phyloP scores from a whole-genome alignment of 345 rosid genomes.

The Syzygium aromaticum region DNA sequence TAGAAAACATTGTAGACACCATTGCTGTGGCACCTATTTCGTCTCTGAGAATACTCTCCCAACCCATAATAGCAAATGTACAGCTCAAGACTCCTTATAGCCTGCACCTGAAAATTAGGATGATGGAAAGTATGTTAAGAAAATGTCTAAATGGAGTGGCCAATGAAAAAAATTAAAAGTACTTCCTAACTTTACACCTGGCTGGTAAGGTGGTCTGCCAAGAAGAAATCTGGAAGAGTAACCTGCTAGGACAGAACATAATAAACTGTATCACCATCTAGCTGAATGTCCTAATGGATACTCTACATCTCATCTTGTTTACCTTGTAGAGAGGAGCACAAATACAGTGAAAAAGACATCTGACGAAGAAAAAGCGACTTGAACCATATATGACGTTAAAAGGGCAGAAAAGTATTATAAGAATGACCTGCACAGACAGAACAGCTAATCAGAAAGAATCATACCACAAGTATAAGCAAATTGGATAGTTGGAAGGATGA shows the following conservation, averaged over 20 bases:
- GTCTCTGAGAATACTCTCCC: slow-evolving; percentile 46
- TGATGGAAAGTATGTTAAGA: neutral
- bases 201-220: slow-evolving; percentile 59
- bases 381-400: slow-evolving; percentile 39
- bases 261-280: neutral
- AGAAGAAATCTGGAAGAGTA: slow-evolving; percentile 53
- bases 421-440: slow-evolving; percentile 24
- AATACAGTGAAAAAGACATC: slow-evolving; percentile 19
- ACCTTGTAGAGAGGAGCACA: slow-evolving; percentile 42
- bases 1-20: slow-evolving; percentile 55
- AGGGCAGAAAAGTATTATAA: slow-evolving; percentile 41
- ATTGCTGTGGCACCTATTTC: slow-evolving; percentile 49
- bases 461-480: neutral
- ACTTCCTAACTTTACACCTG: slow-evolving; percentile 22
- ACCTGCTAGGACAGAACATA: slow-evolving; percentile 29
- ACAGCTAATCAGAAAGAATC: neutral
- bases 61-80: slow-evolving; percentile 68
- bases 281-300: neutral
- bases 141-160: neutral
- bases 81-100: slow-evolving; percentile 56
- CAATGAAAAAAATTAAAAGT: neutral
- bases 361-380: slow-evolving; percentile 30
- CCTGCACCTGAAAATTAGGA: slow-evolving; percentile 40
- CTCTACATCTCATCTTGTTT: neutral
- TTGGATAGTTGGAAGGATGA: neutral